Percentiles rank a stretch among this genome's conserved stretches.
Evolutionary conservation across 495 filamentous ascomycete genomes (phyloP).

Genomic region (Aspergillus haitiensis): DNA sequence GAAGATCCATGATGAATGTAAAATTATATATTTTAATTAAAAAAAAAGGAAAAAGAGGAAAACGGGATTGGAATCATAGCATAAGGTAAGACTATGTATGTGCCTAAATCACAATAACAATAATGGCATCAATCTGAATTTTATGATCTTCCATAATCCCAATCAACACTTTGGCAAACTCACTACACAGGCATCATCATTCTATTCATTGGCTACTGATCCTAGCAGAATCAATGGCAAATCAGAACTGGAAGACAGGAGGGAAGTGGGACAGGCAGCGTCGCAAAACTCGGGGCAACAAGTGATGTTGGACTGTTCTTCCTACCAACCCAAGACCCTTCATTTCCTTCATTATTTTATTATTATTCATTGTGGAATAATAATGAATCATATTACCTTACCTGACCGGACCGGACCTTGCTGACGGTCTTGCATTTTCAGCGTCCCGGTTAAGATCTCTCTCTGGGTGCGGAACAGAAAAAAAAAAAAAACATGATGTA

Average conservation of each 20-base stretch:
- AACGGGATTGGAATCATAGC: neutral
- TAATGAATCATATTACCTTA: neutral
- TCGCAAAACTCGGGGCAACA: neutral
- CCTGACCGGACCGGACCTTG: neutral
- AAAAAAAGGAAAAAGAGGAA: slow-evolving; percentile 9
- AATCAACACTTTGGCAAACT: neutral
- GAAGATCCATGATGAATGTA: neutral
- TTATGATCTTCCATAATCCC: slow-evolving; percentile 6
- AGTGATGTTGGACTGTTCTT: no score
- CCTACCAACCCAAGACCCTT: neutral
- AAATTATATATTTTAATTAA: neutral
- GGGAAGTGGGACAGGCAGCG: slow-evolving; percentile 10
- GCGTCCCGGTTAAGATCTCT: neutral
- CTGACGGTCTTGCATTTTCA: neutral
- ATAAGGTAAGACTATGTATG: neutral
- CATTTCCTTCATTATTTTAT: neutral
- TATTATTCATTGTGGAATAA: neutral
- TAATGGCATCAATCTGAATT: slow-evolving; percentile 2
- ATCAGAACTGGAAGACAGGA: neutral
- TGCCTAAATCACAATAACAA: neutral
- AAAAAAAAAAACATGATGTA: neutral
- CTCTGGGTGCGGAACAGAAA: neutral
- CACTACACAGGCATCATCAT: slow-evolving; percentile 11
- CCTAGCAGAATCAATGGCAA: slow-evolving; percentile 1
- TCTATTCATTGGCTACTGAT: slow-evolving; percentile 8